Evolutionary conservation across 2,329 filamentous ascomycete species (phyloP).

Genomic region (Bipolaris victoriae): DNA sequence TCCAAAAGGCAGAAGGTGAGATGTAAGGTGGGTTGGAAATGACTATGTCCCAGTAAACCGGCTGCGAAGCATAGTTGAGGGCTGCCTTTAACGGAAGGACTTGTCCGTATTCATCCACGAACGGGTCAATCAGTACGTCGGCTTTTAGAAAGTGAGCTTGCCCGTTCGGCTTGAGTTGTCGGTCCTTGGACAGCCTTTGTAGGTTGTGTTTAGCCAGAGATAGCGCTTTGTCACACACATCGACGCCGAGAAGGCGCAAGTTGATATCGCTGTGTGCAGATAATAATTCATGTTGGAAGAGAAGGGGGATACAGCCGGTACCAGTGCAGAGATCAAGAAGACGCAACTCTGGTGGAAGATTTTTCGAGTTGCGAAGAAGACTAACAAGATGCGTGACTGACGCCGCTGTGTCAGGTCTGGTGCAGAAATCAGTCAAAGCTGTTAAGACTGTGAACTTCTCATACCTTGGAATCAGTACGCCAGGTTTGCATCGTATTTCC

Average conservation of each 20-base stretch:
- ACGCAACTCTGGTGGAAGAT: conserved; percentile 53
- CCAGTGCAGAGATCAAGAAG: conserved; percentile 90
- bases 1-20: conserved; percentile 66
- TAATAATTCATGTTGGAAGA: conserved; percentile 69
- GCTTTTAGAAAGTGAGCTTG: conserved; percentile 57
- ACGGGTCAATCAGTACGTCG: conserved; percentile 57
- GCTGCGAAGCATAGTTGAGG: conserved; percentile 21
- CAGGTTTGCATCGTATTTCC: conserved; percentile 75
- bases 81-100: conserved; percentile 22
- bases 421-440: conserved; percentile 16
- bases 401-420: conserved; percentile 56
- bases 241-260: conserved; percentile 70
- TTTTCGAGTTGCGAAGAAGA: conserved; percentile 31
- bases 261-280: conserved; percentile 31
- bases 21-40: conserved; percentile 94
- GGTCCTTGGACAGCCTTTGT: conserved; percentile 40
- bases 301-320: conserved; percentile 85
- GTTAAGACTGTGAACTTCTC: conserved; percentile 13
- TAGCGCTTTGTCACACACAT: conserved; percentile 72
- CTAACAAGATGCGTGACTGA: conserved; percentile 42
- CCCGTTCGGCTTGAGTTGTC: conserved; percentile 2
- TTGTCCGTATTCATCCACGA: conserved; percentile 45
- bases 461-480: conserved; percentile 84
- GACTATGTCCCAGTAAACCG: conserved; percentile 63
- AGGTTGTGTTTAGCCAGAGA: conserved; percentile 70